Base-by-base conservation (phyloP, 768 basidiomycete genomes). In the Dacryopinax primogenitus region DNA sequence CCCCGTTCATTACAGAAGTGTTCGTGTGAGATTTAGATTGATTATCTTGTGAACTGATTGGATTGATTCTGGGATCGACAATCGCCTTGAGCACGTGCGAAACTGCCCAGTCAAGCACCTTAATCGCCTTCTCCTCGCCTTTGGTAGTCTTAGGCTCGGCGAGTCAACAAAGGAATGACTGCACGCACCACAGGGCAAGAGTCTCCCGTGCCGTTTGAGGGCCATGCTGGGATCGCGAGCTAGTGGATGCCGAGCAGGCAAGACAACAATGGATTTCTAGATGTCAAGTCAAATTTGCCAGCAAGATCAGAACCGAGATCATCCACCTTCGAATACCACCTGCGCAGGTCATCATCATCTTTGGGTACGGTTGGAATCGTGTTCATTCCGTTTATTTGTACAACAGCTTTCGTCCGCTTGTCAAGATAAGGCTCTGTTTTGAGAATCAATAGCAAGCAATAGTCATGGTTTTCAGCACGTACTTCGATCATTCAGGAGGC, bases 401-500 rank as follows among this genome's bases (percentile, higher is more conserved):
- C 79, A 3, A 94, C 80, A 2, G 82, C 84, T 67, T 82, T 84
- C 26, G 92, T 87, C 35, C 76, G 75, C 69, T 78, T 83, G 74
- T 84, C 83, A 11, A 58, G 51, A 58, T 58, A 58, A 64, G 88
- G 80, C 63, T 79, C 82, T 41, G 74, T 71, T 28, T 80, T 84
- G 81, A 66, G 64, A 9, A 15, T 64, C 6, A 62, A 63, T 28
- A 62, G 21, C 64, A 37, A 15, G 21, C 1, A 26, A 62, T 32
- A 35, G 45, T 13, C 21, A 35, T 23, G 26, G 36, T 58, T 30
- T 1, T 26, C 11, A 68, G 51, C 2, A 74, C 80, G 61, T 73
- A 93, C 93, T 78, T 74, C 94, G 80, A 26, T 80, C 71, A 45
- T 84, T 82, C 18, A 96, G 78, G 58, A 97, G 79, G 33, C 87